Evolutionary conservation across 495 filamentous ascomycete species (phyloP), one percentile per base, ranked within the genome.

Genomic region (Penicillium coprophilum): DNA sequence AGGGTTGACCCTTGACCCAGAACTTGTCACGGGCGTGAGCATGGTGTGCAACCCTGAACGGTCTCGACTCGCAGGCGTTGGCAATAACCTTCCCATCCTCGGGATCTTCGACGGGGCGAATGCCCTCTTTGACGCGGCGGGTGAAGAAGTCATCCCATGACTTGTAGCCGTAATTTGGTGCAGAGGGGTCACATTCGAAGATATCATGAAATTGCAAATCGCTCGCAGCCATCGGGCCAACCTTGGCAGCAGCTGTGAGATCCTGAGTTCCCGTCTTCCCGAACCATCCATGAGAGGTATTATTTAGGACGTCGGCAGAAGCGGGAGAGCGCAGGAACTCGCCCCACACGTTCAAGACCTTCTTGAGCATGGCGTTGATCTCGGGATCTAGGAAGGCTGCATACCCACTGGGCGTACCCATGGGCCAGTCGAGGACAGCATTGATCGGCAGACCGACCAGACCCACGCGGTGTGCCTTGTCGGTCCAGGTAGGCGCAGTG

Each of bases 81-180:
- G 72, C 78, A 28, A 91, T 80, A 19, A 89, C 75, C 5, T 62
- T 47, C 5, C 58, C 49, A 27, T 76, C 63, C 0, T 69, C 74
- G 0, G 84, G 82, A 0, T 70, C 65, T 0, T 79, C 81, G 6
- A 90, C 69, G 4, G 87, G 87, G 0, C 88, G 80, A 2, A 84
- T 73, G 12, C 71, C 70, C 0, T 76, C 67, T 1, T 73, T 73
- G 49, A 89, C 80, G 2, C 74, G 41, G 15, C 88, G 82, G 0
- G 85, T 88, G 72, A 92, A 92, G 73, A 90, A 92, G 53, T 86
- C 76, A 56, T 92, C 87, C 88, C 88, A 91, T 1, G 85, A 89
- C 39, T 74, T 79, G 67, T 77, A 78, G 20, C 87, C 88, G 64
- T 81, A 72, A 57, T 86, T 59, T 0, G 59, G 50, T 8, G 56